A percentile compares a stretch with the other conserved stretches of the same genome.
These are phyloP conservation scores for Stephanodiscus minutulus DNA, from an alignment of 108 stramenopile genomes.

Conservation along the genomic window DNA sequence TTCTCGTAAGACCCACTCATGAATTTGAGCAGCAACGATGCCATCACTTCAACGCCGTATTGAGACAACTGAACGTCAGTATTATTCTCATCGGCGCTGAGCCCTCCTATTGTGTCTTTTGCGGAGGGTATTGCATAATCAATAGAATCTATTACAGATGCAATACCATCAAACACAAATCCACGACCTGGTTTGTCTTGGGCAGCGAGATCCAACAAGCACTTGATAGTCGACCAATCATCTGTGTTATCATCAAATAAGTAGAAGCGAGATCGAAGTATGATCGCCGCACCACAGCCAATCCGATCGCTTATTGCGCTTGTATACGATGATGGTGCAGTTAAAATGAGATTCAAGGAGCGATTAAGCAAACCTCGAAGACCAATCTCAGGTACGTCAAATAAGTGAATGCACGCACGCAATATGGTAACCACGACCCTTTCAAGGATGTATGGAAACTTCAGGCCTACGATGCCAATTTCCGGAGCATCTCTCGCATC, in stretches of 20 bases:
- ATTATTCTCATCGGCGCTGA: conserved; percentile 37
- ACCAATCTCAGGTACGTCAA: conserved; percentile 57
- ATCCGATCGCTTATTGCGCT: conserved; percentile 65
- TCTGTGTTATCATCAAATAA: conserved; percentile 61
- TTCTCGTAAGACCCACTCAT: conserved; percentile 64
- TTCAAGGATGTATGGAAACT: conserved; percentile 74
- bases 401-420: conserved; percentile 75
- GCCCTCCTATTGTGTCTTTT: conserved; percentile 23
- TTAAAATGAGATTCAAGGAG: conserved; percentile 57
- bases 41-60: conserved; percentile 53
- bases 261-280: conserved; percentile 63
- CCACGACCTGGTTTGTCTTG: conserved; percentile 57
- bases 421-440: conserved; percentile 75
- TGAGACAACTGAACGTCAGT: conserved; percentile 46
- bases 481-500: conserved; percentile 11
- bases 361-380: conserved; percentile 55
- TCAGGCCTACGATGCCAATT: conserved; percentile 20
- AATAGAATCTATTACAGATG: conserved; percentile 68
- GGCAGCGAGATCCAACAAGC: conserved; percentile 65
- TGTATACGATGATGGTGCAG: conserved; percentile 56
- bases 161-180: conserved; percentile 84
- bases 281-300: conserved; percentile 81
- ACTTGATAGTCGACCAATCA: conserved; percentile 73
- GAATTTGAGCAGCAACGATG: conserved; percentile 63
- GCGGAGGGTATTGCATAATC: conserved; percentile 48